Evolutionary conservation across 371 early-diverging fungal genomes (phyloP), one percentile per base, ranked within the genome.

Genomic region (Zopfochytrium polystomum): DNA sequence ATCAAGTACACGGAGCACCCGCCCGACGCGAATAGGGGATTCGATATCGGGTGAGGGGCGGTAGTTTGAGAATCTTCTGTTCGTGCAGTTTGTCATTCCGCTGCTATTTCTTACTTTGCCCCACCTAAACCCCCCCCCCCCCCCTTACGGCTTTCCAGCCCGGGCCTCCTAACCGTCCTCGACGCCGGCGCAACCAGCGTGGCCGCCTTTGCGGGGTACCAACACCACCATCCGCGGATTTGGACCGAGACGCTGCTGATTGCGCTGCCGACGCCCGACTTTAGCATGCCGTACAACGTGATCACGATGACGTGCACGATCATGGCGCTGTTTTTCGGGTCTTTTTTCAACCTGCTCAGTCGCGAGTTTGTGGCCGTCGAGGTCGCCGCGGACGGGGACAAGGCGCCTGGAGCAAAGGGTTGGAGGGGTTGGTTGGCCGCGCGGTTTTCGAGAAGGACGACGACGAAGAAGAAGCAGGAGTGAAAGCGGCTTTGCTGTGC

Each of bases 251-350:
- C 87, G 3, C 62, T 95, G 9, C 76, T 95, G 44, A 83, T 94
- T 32, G 87, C 85, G 44, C 79, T 95, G 49, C 94, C 96, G 4
- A 91, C 93, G 9, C 96, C 98, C 1, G 98, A 98, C 60, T 98
- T 98, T 61, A 88, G 88, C 55, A 98, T 98, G 98, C 96, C 96
- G 0, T 98, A 96, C 74, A 98, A 98, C 75, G 97, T 96, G 46
- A 93, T 96, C 55, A 94, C 97, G 0, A 78, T 96, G 70, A 92
- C 96, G 1, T 94, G 92, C 63, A 98, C 98, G 0, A 85, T 94
- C 25, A 82, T 96, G 66, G 95, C 94, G 0, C 74, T 96, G 35
- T 95, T 89, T 75, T 98, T 95, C 86, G 98, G 98, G 3, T 84
- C 90, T 4, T 70, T 91, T 26, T 95, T 93, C 70, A 95, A 95